These are phyloP conservation scores for Podaxis sp. DNA, from an alignment of 768 basidiomycete genomes.

Conservation along the genomic window DNA sequence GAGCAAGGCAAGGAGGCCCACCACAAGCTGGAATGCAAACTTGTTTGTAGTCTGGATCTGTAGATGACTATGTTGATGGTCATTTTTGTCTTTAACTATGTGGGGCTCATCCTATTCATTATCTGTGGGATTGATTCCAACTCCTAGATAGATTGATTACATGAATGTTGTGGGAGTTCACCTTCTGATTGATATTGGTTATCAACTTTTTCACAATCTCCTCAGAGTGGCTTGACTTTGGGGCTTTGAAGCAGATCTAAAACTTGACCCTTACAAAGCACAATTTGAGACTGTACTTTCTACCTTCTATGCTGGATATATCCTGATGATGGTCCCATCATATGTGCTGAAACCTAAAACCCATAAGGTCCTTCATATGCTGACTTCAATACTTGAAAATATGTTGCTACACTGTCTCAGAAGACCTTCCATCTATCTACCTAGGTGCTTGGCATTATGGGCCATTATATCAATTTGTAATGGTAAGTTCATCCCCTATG, in stretches of 20 bases:
- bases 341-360: background rate
- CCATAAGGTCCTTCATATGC: conserved; percentile 18
- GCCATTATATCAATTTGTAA: conserved; percentile 41
- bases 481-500: conserved; percentile 17
- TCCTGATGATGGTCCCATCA: conserved; percentile 29
- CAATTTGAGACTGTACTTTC: conserved; percentile 47
- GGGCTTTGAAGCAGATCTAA: conserved; percentile 48
- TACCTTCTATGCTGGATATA: conserved; percentile 40
- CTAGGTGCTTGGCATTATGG: conserved; percentile 50
- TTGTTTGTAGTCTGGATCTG: conserved; percentile 33
- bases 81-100: conserved; percentile 22
- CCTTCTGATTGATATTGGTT: background rate
- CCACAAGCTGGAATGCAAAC: conserved; percentile 16
- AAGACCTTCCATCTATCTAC: conserved; percentile 50
- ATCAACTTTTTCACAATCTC: background rate
- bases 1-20: background rate
- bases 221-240: conserved; percentile 48
- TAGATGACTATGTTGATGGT: conserved; percentile 28
- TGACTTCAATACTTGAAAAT: conserved; percentile 32
- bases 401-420: conserved; percentile 55
- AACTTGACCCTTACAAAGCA: conserved; percentile 31
- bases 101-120: conserved; percentile 7
- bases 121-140: background rate
- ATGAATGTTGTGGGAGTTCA: conserved; percentile 47
- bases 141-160: conserved; percentile 42